Base-by-base conservation (phyloP, 208 protist species). In the Jaenimonas drosophilae region DNA sequence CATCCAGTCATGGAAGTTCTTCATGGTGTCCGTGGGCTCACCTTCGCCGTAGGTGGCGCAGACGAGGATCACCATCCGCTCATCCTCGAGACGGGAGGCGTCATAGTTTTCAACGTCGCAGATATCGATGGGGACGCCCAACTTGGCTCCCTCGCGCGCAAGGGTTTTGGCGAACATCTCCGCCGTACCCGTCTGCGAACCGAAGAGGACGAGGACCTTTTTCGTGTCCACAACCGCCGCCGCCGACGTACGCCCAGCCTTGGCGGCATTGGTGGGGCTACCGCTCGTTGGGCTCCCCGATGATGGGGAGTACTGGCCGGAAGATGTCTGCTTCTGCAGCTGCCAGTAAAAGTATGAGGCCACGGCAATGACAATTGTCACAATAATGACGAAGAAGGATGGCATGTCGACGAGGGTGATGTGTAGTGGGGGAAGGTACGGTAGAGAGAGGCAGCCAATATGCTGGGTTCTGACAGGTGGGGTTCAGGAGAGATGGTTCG, bases 41-140 rank as follows among this genome's bases (percentile, higher is more conserved):
- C 88, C 88, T 45, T 96, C 89, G 38, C 86, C 91, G 57, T 89
- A 93, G 34, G 88, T 96, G 36, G 86, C 70, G 37, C 85, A 94
- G 9, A 90, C 49, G 43, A 90, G 61, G 19, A 93, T 64, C 21
- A 92, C 69, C 19, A 90, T 58, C 1, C 34, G 52, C 51, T 90
- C 81, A 24, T 70, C 41, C 56, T 85, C 73, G 19, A 89, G 53
- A 40, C 76, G 54, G 57, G 43, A 46, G 7, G 47, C 38, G 12
- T 88, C 64, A 49, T 89, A 92, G 49, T 61, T 67, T 50, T 92
- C 82, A 1, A 73, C 61, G 44, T 89, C 77, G 47, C 56, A 50
- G 4, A 86, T 16, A 27, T 61, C 62, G 7, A 73, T 75, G 2
- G 70, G 66, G 16, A 89, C 52, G n/a, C 76, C 75, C 1, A 86